Conservation (phyloP, 2,329 filamentous ascomycete genomes). For the Colletotrichum sp. region DNA sequence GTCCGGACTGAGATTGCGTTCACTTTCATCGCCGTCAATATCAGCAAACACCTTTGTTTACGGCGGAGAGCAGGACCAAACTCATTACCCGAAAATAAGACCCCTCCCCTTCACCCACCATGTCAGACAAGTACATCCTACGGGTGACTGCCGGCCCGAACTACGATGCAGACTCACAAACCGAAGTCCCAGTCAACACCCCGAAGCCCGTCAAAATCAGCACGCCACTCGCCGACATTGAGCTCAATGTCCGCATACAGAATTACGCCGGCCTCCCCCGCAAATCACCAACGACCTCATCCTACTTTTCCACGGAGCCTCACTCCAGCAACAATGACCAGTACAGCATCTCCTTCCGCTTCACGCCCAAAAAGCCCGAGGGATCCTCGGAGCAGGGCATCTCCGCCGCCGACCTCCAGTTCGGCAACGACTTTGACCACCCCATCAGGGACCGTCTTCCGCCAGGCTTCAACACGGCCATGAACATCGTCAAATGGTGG, state of each 20-base stretch:
- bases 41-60: too few relatives aligned
- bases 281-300: constrained; percentile 69
- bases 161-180: constrained; percentile 77
- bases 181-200: constrained; percentile 77
- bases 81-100: neutral
- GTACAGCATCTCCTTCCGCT: constrained; percentile 83
- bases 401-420: constrained; percentile 76
- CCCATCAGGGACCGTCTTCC: constrained; percentile 88
- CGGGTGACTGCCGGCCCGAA: constrained; percentile 80
- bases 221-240: constrained; percentile 67
- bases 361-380: constrained; percentile 67
- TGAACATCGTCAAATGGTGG: constrained; percentile 87
- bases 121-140: constrained; percentile 77
- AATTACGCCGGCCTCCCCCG: constrained; percentile 73
- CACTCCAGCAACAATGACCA: constrained; percentile 75
- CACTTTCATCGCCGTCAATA: neutral
- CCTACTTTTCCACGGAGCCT: constrained; percentile 77
- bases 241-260: constrained; percentile 77
- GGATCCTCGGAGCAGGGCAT: constrained; percentile 50
- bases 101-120: neutral
- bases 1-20: neutral
- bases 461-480: constrained; percentile 83
- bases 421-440: constrained; percentile 94
- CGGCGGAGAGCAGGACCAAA: neutral
- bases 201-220: constrained; percentile 66